Conservation (phyloP, 331 rosid genomes). For the Stylosanthes scabra region DNA sequence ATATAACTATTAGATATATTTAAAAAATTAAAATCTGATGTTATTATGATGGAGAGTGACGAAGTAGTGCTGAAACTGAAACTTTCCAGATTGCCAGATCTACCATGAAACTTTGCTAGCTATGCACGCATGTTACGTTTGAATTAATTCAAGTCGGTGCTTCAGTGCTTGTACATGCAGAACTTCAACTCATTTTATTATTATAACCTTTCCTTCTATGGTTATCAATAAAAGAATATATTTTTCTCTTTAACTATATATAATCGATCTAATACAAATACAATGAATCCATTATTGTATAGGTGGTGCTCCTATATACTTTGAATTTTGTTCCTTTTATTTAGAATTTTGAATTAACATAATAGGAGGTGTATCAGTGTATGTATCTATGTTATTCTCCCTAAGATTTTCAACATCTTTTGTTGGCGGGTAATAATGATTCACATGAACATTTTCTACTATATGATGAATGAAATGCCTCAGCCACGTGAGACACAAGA, state of each 20-base stretch:
- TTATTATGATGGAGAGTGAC: slow-evolving; percentile 8
- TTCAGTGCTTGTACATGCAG: neutral
- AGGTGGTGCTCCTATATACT: neutral
- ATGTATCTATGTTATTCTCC: neutral
- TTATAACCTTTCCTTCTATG: neutral
- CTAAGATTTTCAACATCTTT: neutral
- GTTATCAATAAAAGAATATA: neutral
- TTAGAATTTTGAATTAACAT: too few species aligned
- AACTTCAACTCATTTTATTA: neutral
- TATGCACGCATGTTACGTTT: slow-evolving; percentile 13
- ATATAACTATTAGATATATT: too few species aligned
- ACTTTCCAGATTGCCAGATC: slow-evolving; percentile 9
- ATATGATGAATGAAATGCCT: neutral
- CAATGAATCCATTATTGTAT: neutral
- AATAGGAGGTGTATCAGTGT: neutral
- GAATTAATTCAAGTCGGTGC: neutral
- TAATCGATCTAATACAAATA: too few species aligned
- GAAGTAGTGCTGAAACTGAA: neutral
- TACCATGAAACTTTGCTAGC: neutral
- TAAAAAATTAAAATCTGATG: neutral
- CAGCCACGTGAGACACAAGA: neutral
- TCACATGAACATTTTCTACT: neutral
- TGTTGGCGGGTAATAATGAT: neutral
- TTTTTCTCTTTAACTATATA: neutral
- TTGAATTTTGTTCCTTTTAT: too few species aligned